A percentile compares a stretch with the other conserved stretches of the same genome.
Evolutionary conservation across 495 filamentous ascomycete genomes (phyloP).

Genomic region (Recurvomyces mirabilis): DNA sequence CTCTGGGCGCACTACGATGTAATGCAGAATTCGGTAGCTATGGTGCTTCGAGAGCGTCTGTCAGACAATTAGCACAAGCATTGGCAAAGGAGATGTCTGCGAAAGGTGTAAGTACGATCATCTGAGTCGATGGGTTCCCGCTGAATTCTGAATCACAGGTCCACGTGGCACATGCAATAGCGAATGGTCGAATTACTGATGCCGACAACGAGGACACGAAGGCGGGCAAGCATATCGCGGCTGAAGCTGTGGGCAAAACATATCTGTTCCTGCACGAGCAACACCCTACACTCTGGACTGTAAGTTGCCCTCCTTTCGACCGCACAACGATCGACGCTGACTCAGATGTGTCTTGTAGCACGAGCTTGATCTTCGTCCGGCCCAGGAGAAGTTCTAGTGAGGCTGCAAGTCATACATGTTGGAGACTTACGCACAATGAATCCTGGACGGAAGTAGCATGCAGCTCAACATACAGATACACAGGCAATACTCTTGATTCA

Average conservation of each 20-base stretch:
- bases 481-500: too few relatives aligned
- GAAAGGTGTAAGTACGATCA: conserved; percentile 21
- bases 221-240: conserved; percentile 36
- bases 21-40: conserved; percentile 36
- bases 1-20: conserved; percentile 32
- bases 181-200: conserved; percentile 37
- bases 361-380: conserved; percentile 38
- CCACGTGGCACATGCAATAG: conserved; percentile 40
- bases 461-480: too few relatives aligned
- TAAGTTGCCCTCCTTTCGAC: too few relatives aligned
- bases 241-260: conserved; percentile 38
- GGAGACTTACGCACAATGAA: too few relatives aligned
- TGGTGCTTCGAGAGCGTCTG: conserved; percentile 35
- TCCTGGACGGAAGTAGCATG: neutral
- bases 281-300: conserved; percentile 32
- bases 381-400: conserved; percentile 39
- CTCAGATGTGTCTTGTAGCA: too few relatives aligned
- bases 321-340: too few relatives aligned
- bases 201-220: conserved; percentile 33
- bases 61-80: conserved; percentile 36
- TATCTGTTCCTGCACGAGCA: conserved; percentile 38
- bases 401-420: too few relatives aligned
- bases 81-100: conserved; percentile 38
- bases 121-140: neutral
- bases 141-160: conserved; percentile 17